A percentile compares a stretch with the other conserved stretches of the same genome.
phyloP scores from a whole-genome alignment of 495 filamentous ascomycete genomes.

The Penicillium cataractarum region DNA sequence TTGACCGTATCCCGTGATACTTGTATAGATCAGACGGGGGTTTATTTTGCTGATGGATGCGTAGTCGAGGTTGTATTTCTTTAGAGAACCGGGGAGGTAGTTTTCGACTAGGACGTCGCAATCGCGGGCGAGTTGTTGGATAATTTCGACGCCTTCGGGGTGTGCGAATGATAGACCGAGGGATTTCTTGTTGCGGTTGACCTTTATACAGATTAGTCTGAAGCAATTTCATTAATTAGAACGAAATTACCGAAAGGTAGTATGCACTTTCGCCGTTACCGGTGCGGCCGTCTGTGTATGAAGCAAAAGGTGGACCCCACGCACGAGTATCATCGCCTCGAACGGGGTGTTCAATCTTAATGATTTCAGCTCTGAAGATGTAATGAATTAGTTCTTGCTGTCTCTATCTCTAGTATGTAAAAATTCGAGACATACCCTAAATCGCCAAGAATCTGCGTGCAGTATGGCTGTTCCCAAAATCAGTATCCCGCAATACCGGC shows the following conservation, averaged over 20 bases:
- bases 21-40: constrained; percentile 66
- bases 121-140: constrained; percentile 76
- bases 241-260: constrained; percentile 70
- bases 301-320: constrained; percentile 95
- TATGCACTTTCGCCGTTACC: constrained; percentile 86
- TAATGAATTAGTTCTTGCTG: not conserved
- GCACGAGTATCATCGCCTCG: constrained; percentile 93
- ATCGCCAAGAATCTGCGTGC: constrained; percentile 95
- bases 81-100: constrained; percentile 82
- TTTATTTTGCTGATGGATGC: constrained; percentile 74
- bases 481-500: not conserved
- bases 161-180: constrained; percentile 86
- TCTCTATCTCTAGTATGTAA: no score
- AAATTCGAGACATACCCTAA: constrained; percentile 69
- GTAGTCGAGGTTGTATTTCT: constrained; percentile 87
- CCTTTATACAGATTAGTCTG: constrained; percentile 20
- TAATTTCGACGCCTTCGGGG: constrained; percentile 72
- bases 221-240: no score
- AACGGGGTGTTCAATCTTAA: constrained; percentile 93
- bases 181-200: constrained; percentile 89
- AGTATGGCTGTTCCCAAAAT: constrained; percentile 71
- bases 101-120: constrained; percentile 95
- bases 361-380: constrained; percentile 79
- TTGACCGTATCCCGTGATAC: constrained; percentile 77
- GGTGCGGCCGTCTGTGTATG: constrained; percentile 62